phyloP scores from a whole-genome alignment of 306 rosid genomes.

The Benincasa hispida region DNA sequence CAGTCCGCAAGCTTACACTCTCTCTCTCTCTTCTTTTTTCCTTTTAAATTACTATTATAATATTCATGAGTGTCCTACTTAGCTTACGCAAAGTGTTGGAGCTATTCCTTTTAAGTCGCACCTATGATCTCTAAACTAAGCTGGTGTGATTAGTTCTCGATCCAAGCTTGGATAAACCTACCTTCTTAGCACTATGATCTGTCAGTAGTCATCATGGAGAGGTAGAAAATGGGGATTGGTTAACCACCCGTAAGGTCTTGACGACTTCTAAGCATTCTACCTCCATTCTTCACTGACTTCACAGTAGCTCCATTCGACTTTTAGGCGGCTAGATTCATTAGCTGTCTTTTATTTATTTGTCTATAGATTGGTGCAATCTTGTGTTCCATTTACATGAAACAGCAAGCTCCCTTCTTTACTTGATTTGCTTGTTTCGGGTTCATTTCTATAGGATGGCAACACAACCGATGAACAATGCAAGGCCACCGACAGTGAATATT shows the following conservation, averaged over 20 bases:
- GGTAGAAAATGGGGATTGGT: background rate
- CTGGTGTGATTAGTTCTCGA: background rate
- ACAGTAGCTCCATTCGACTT: background rate
- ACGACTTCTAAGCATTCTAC: background rate
- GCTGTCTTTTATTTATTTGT: background rate
- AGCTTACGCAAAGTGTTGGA: background rate
- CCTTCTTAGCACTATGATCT: background rate
- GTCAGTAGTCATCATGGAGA: background rate
- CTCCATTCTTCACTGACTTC: background rate
- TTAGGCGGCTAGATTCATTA: background rate
- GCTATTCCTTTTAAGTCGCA: background rate
- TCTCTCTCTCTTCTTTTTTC: background rate
- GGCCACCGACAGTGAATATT: conserved; percentile 50
- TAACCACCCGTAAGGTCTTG: background rate
- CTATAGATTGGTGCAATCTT: background rate
- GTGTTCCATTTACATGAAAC: background rate
- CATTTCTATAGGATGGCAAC: conserved; percentile 73
- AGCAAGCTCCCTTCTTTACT: background rate
- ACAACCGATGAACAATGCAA: conserved; percentile 80
- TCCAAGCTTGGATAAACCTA: background rate
- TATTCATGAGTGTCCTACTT: background rate
- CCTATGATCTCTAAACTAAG: background rate
- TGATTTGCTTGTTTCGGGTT: background rate
- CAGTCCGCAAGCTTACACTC: background rate
- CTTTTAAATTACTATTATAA: background rate